phyloP scores from a whole-genome alignment of 2,329 filamentous ascomycete genomes.

The Fusarium sp. region DNA sequence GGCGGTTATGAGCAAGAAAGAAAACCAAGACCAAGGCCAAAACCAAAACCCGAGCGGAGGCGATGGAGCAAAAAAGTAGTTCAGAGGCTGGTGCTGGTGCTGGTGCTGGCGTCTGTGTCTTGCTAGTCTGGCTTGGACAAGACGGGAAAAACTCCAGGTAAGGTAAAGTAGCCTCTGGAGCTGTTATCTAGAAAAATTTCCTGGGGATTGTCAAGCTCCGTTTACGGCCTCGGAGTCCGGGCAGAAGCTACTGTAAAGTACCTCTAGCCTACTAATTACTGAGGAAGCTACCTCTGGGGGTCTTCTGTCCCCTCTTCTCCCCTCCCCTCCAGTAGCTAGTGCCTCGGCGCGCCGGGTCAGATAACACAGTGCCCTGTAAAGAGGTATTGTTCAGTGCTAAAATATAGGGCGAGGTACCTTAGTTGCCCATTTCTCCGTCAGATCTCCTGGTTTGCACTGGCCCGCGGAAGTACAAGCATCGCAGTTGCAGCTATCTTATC shows the following conservation, averaged over 20 bases:
- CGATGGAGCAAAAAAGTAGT: conserved; percentile 42
- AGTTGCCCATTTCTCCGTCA: conserved; percentile 5
- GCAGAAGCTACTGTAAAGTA: conserved; percentile 34
- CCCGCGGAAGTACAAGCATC: conserved; percentile 17
- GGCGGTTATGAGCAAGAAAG: conserved; percentile 23
- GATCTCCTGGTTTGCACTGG: neutral
- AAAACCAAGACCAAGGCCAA: conserved; percentile 24
- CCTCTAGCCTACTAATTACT: neutral
- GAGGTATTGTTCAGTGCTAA: conserved; percentile 1
- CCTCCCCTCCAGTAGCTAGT: conserved; percentile 10
- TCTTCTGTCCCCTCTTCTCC: conserved; percentile 6
- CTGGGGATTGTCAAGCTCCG: conserved; percentile 52
- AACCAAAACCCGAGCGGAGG: conserved; percentile 34
- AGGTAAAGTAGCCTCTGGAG: conserved; percentile 29
- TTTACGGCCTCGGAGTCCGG: conserved; percentile 58
- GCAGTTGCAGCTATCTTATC: conserved; percentile 6
- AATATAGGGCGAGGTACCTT: conserved; percentile 6
- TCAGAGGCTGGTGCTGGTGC: conserved; percentile 15
- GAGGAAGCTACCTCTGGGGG: neutral
- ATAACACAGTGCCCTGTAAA: neutral
- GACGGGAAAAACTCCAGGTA: conserved; percentile 40
- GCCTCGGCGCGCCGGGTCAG: conserved; percentile 5
- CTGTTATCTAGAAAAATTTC: conserved; percentile 54
- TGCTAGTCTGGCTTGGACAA: conserved; percentile 26
- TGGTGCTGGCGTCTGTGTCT: neutral